Evolutionary conservation across 306 rosid species (phyloP).

Genomic region (Pterocarpus santalinus): DNA sequence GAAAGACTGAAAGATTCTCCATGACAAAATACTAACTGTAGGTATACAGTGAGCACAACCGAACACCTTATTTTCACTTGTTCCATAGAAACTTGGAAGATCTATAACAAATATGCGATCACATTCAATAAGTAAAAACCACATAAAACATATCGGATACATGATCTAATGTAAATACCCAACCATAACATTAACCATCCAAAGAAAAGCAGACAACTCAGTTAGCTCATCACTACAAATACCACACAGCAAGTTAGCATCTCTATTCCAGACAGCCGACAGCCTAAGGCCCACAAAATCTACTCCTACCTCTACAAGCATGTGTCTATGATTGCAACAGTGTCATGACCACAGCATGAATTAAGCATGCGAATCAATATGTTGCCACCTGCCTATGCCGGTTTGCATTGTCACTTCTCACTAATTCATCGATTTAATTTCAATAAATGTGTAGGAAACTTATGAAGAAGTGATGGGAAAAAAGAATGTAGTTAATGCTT

Average conservation of each 20-base stretch:
- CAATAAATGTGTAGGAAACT: neutral
- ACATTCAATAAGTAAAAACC: neutral
- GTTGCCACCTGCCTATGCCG: constrained; percentile 10
- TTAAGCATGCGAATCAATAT: constrained; percentile 22
- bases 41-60: constrained; percentile 2
- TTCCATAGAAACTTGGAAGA: neutral
- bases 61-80: neutral
- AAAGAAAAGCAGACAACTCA: neutral
- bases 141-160: neutral
- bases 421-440: neutral
- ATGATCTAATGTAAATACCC: neutral
- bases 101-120: neutral
- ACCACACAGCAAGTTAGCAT: neutral
- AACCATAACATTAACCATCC: neutral
- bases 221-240: constrained; percentile 15
- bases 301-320: constrained; percentile 7
- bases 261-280: no score
- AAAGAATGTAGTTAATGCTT: neutral
- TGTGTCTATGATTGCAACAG: neutral
- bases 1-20: neutral
- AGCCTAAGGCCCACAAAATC: constrained; percentile 11
- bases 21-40: neutral
- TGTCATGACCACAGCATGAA: constrained; percentile 10
- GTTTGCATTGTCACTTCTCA: neutral
- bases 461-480: neutral